phyloP scores from a whole-genome alignment of 106 monocot species.

The Dendrobium chrysotoxum region DNA sequence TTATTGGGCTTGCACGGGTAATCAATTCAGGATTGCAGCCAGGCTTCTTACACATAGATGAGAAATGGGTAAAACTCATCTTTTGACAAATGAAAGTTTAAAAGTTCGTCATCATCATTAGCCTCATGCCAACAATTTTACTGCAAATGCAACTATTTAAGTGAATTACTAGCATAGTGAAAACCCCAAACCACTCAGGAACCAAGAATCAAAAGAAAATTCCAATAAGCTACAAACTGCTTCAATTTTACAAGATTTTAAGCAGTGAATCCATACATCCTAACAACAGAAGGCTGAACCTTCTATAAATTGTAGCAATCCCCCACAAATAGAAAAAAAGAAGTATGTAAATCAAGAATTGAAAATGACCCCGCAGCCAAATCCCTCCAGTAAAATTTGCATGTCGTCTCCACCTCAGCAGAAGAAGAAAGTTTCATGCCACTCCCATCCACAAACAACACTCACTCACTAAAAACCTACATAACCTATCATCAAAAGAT shows the following conservation, averaged over 20 bases:
- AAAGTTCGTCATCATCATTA: background rate
- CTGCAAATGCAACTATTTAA: background rate
- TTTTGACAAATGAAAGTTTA: no score
- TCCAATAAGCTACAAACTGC: no score
- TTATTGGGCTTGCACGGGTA: background rate
- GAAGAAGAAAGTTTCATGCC: no score
- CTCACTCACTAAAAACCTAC: background rate
- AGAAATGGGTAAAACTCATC: no score
- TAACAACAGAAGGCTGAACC: background rate
- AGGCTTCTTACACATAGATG: no score
- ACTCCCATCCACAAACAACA: background rate
- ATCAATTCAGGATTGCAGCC: no score
- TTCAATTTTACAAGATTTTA: background rate
- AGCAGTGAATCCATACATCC: background rate
- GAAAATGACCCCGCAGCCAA: background rate
- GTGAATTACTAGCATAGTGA: background rate
- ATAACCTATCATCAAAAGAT: background rate
- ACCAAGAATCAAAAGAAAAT: background rate
- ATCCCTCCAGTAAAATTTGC: background rate
- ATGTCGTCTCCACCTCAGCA: background rate
- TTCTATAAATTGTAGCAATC: background rate
- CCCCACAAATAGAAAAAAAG: background rate
- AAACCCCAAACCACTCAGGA: background rate
- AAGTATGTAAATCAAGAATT: background rate
- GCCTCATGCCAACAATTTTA: background rate